Base-by-base conservation (phyloP, 169 alveolate species). In the Besnoitia besnoiti region DNA sequence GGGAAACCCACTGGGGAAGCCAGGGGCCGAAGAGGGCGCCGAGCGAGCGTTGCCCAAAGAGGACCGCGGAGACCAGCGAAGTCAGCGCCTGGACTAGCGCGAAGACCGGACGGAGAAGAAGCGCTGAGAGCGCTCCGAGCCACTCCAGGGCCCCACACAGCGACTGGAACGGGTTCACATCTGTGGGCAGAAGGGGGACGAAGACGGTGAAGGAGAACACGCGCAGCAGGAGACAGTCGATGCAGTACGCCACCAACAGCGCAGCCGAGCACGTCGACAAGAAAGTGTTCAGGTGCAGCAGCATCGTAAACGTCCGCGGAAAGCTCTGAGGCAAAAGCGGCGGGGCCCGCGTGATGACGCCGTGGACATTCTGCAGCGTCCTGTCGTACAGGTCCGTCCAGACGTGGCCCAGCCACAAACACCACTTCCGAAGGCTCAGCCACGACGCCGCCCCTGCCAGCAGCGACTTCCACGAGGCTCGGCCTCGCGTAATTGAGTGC, bases 201-300 rank as follows among this genome's bases (percentile, higher is more conserved):
- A 87, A 87, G 42, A 87, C 61, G 24, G 85, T 87, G 67, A 77
- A 59, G 67, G 84, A 73, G 24, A 87, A 46, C 49, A 59, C 67
- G n/a, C 85, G 59, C 62, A 87, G 91, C 27, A 87, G 59, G 47
- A 87, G 61, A 33, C 84, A 73, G 37, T 87, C 91, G 85, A 87
- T 40, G 33, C 91, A 87, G 82, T 87, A 87, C 19, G 91, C 84
- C 55, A 87, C 91, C 27, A 87, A 85, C 24, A 87, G 91, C 42
- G 91, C 91, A 21, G 91, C 91, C 2, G 91, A 87, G 39, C 84
- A 87, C 2, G 91, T 73, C 21, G 85, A 59, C 10, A 87, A 46
- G 40, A 87, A 87, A n/a, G 91, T 51, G 39, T 87, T 87, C 50
- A 62, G 21, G 47, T 87, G 77, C 33, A 87, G 85, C 47, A 87